Evolutionary conservation across 331 rosid genomes (phyloP).

Genomic region (Cydonia oblonga): DNA sequence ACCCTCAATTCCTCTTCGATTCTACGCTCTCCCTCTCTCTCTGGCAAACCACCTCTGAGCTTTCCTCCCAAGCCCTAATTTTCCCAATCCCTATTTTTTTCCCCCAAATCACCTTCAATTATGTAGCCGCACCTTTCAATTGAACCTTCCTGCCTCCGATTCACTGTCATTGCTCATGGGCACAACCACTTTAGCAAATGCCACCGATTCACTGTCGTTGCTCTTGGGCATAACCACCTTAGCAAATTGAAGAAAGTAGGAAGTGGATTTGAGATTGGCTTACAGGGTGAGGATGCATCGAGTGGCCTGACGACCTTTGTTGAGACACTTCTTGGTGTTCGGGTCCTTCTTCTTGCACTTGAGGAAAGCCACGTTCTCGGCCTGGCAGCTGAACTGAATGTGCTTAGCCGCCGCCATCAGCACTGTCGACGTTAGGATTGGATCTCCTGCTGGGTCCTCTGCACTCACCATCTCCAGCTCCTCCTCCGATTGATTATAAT

Average conservation of each 20-base stretch:
- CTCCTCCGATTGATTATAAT: conserved; percentile 16
- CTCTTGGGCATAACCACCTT: no score
- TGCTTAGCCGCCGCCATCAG: conserved; percentile 70
- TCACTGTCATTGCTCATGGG: no score
- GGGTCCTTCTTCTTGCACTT: conserved; percentile 88
- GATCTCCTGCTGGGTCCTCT: conserved; percentile 28
- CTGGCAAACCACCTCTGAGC: no score
- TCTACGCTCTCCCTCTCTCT: no score
- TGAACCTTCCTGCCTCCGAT: no score
- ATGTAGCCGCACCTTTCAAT: no score
- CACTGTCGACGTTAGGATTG: no score
- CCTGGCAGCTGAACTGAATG: conserved; percentile 55
- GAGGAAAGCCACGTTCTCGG: conserved; percentile 76
- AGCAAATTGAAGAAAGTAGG: background rate
- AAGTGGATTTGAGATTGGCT: background rate
- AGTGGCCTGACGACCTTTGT: conserved; percentile 78
- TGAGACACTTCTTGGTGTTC: conserved; percentile 89
- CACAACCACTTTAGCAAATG: background rate
- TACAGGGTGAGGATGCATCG: conserved; percentile 90
- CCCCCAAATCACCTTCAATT: no score
- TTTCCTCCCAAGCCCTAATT: no score
- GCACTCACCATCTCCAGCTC: conserved; percentile 57
- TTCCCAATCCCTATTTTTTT: no score
- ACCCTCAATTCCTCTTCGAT: no score
- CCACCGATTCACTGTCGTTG: conserved; percentile 5